Base-by-base conservation (phyloP, 1,284 basidiomycete genomes). In the Sanghuangporus weigelae region DNA sequence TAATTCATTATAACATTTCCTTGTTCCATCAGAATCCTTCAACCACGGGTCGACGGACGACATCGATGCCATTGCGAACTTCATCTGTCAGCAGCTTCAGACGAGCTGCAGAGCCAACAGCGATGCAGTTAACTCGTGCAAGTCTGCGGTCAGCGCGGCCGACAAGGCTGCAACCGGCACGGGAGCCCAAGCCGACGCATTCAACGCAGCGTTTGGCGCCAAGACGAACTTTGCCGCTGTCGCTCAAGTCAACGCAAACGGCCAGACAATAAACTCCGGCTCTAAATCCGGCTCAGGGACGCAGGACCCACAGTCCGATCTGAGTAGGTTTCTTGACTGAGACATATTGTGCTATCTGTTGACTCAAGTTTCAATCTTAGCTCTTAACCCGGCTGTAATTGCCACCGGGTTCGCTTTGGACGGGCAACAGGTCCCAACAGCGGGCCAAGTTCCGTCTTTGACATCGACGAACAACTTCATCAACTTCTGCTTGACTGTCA, bases 401-500 rank as follows among this genome's bases (percentile, higher is more conserved):
- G 75, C 76, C 19, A 63, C 63, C 19, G 79, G 77, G 11, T 80
- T 82, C 51, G 75, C 70, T 21, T 68, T 76, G 14, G 68, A 79
- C 63, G 83, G 83, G 16, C 81, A 81, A 66, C 70, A 73, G 26
- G 71, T 71, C 44, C 76, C 79, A 1, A 69, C 72, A 10, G 76
- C 76, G 36, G 80, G 79, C 61, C 81, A 83, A 70, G 79, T 79
- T 39, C 65, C 75, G 0, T 79, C 81, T 12, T 69, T 78, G 40
- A 84, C 82, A 16, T 81, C 80, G 58, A 72, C 68, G 42, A 84
- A 85, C 76, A 84, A 85, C 76, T 84, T 82, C 72, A 82, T 82
- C 76, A 81, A 81, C 73, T 82, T 81, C 67, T 63, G 62, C 39
- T 50, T 68, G 19, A 68, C 58, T 16, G 64, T 46, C n/a, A 57